Evolutionary conservation across 768 basidiomycete genomes (phyloP), one percentile per base, ranked within the genome.

Genomic region (Sporobolomyces roseus): DNA sequence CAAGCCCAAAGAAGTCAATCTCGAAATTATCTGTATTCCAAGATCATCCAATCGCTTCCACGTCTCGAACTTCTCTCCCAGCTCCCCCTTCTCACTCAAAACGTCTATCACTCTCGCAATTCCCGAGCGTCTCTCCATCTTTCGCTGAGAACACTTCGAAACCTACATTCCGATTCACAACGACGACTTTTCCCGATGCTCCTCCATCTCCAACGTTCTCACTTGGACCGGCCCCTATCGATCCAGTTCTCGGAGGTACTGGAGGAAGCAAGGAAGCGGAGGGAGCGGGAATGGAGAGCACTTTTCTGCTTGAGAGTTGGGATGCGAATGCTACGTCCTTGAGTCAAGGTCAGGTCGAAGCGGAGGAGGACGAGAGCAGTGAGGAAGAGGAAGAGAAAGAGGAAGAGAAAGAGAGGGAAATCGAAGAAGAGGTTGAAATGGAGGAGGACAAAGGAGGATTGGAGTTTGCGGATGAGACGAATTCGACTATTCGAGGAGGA

Each of bases 121-220:
- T 41, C 38, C n/a, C n/a, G n/a, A n/a, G n/a, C n/a, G n/a, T n/a
- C n/a, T n/a, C n/a, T n/a, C n/a, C n/a, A n/a, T n/a, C n/a, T n/a
- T n/a, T n/a, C n/a, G n/a, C n/a, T n/a, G n/a, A n/a, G n/a, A n/a
- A n/a, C n/a, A n/a, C n/a, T n/a, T n/a, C n/a, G n/a, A n/a, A n/a
- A n/a, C 68, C 63, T 1, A 55, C 43, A 13, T 69, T 69, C 50
- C 51, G 38, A 27, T 69, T 64, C 46, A 69, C 68, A 33, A 69
- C 58, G 36, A 69, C 63, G 17, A 51, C 61, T 23, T 69, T 69
- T 23, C 12, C 10, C 23, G 8, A 48, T 23, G 10, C 14, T n/a
- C 7, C 14, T 48, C 21, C n/a, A n/a, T n/a, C n/a, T n/a, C n/a
- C n/a, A n/a, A n/a, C n/a, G n/a, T n/a, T n/a, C n/a, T n/a, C n/a